Evolutionary conservation across 2,329 filamentous ascomycete genomes (phyloP).

Genomic region (Xylaria polymorpha): DNA sequence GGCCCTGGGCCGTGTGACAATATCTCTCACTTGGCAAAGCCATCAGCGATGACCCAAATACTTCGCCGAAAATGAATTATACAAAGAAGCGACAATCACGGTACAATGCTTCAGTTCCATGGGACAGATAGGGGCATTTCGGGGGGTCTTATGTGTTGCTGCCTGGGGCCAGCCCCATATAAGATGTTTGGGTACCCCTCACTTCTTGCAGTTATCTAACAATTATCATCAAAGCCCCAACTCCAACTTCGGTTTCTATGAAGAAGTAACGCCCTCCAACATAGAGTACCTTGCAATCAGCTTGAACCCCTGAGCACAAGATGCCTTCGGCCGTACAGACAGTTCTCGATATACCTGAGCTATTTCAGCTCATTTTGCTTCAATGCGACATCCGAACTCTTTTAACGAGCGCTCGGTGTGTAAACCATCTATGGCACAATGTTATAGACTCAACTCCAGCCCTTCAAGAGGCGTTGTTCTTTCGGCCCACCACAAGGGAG

Average conservation of each 20-base stretch:
- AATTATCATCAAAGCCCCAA: too few species aligned
- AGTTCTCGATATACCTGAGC: background rate
- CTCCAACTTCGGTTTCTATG: background rate
- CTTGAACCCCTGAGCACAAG: background rate
- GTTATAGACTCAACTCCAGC: background rate
- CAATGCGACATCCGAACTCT: slow-evolving; percentile 8
- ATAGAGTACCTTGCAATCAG: background rate
- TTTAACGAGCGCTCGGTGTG: background rate
- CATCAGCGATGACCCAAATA: too few species aligned
- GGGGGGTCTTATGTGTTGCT: too few species aligned
- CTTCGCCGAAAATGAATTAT: too few species aligned
- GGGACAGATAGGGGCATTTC: too few species aligned
- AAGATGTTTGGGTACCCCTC: too few species aligned
- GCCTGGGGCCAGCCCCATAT: too few species aligned
- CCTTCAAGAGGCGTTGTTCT: slow-evolving; percentile 4
- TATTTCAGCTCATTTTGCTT: background rate
- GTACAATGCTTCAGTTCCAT: too few species aligned
- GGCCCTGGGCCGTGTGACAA: too few species aligned
- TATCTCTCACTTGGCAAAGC: too few species aligned
- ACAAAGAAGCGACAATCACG: too few species aligned
- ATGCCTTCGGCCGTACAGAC: background rate
- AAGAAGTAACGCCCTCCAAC: background rate
- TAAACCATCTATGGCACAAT: background rate
- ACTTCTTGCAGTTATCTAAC: too few species aligned
- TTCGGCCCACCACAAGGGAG: background rate